phyloP scores from a whole-genome alignment of 345 rosid species.

The Citrus cavaleriei region DNA sequence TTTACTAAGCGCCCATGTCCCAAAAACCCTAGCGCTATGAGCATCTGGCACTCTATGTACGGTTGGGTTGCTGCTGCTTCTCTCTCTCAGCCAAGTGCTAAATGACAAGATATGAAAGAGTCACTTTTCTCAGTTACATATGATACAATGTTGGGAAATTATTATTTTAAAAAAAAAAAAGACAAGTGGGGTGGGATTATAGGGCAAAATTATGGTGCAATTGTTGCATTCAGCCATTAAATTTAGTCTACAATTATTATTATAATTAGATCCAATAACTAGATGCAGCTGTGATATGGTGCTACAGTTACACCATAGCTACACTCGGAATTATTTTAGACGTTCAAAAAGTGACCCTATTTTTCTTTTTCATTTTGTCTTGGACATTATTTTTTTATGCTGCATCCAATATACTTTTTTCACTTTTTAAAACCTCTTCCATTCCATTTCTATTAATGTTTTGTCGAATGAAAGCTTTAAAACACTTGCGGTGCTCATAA shows the following conservation, averaged over 20 bases:
- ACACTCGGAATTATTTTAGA: rapidly evolving
- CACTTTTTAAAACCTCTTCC: not conserved
- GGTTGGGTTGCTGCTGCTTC: slow-evolving; percentile 9
- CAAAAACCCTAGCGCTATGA: slow-evolving; percentile 31
- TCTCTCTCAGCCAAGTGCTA: slow-evolving; percentile 36
- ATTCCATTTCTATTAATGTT: not conserved
- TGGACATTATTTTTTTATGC: not conserved
- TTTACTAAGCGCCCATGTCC: slow-evolving; percentile 26
- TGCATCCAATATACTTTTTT: not conserved
- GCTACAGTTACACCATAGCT: rapidly evolving
- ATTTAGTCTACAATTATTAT: rapidly evolving
- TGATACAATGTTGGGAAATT: slow-evolving; percentile 22
- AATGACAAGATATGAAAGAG: slow-evolving; percentile 58
- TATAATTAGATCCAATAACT: rapidly evolving
- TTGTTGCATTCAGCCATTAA: rapidly evolving
- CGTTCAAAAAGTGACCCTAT: slow-evolving; percentile 1
- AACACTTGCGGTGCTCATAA: too few species aligned
- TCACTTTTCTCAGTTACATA: slow-evolving; percentile 35
- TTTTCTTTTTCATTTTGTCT: not conserved
- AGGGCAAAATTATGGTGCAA: too few species aligned
- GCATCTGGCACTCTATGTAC: slow-evolving; percentile 21
- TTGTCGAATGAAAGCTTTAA: not conserved
- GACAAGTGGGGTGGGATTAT: slow-evolving; percentile 6
- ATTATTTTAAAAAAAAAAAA: slow-evolving; percentile 9
- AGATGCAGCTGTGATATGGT: rapidly evolving